Evolutionary conservation across 2,329 filamentous ascomycete genomes (phyloP), one percentile per base, ranked within the genome.

Genomic region (Gremmenia infestans): DNA sequence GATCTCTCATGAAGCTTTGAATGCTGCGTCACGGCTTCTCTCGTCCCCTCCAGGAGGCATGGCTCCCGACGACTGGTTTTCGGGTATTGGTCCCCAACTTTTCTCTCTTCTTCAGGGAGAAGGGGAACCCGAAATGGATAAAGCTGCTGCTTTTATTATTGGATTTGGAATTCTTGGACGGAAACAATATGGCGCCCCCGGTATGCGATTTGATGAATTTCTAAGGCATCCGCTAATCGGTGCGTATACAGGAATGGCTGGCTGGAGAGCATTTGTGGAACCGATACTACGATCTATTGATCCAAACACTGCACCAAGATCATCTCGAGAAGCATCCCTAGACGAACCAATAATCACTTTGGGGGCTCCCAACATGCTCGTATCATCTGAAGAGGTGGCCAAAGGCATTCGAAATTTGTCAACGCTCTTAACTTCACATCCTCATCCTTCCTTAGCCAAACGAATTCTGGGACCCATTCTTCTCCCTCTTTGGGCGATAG

Each of bases 1-100:
- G 43, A 86, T 90, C 54, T 86, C 87, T 0, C 79, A 86, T 35
- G 86, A 90, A 66, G 85, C 85, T 1, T 73, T 89, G 37, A 79
- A 79, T 28, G 78, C 88, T 65, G 83, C 82, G 4, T 80, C 83
- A 1, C 80, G 76, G 53, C 72, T 89, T 15, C 71, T 90, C 0
- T 82, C 83, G 0, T 78, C 78, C 1, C 81, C 85, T 0, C 85
- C 87, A 0, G 70, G 72, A 2, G 74, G 74, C 0, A 78, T 85
- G 62, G 67, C 72, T 2, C 72, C 82, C 1, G 76, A 83, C 17
- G 69, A 71, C 37, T 90, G 86, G 84, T 86, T 87, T 58, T 65
- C 72, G 0, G 76, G 76, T 4, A 77, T 89, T 37, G 76, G 81
- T 7, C 79, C 80, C 2, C 86, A 90, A 65, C 71, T 90, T 1